These are phyloP conservation scores for Grosmannia clavigera DNA, from an alignment of 2,329 filamentous ascomycete species.

Conservation along the genomic window DNA sequence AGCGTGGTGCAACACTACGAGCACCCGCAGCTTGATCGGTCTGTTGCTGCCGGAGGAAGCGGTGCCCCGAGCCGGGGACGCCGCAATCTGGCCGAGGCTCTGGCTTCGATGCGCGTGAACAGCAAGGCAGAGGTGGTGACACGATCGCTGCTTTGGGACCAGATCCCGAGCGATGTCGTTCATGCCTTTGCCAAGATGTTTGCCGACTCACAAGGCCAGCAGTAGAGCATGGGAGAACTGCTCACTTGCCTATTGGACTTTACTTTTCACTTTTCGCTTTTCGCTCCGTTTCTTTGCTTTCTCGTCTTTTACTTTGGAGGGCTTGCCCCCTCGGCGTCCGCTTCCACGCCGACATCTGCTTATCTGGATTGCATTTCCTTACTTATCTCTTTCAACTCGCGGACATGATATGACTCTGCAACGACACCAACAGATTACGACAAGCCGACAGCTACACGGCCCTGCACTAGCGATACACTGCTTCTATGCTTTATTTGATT, in stretches of 20 bases:
- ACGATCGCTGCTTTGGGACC: slow-evolving; percentile 83
- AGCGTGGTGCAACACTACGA: slow-evolving; percentile 45
- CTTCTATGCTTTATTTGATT: slow-evolving; percentile 6
- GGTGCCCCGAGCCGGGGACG: slow-evolving; percentile 46
- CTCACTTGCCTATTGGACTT: neutral
- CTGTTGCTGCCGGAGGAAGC: slow-evolving; percentile 17
- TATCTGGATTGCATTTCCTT: neutral
- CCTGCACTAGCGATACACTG: neutral
- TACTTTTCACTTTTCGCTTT: slow-evolving; percentile 15
- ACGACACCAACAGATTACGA: slow-evolving; percentile 1
- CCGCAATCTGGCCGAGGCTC: slow-evolving; percentile 66
- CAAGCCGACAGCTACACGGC: neutral
- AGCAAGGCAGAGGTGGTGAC: slow-evolving; percentile 85
- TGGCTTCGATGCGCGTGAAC: slow-evolving; percentile 64
- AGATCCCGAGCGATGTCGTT: slow-evolving; percentile 84
- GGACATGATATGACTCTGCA: slow-evolving; percentile 3
- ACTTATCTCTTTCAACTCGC: neutral
- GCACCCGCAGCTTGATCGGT: neutral
- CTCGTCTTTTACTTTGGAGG: neutral
- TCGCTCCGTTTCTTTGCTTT: slow-evolving; percentile 7
- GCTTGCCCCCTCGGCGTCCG: neutral
- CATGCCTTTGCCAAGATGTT: slow-evolving; percentile 88
- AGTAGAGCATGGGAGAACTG: neutral
- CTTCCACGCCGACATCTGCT: neutral
- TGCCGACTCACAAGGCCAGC: slow-evolving; percentile 47